Percentiles rank a stretch among this genome's conserved stretches.
Conservation (phyloP, 148 eudicot species). For the Amaranthus palmeri region DNA sequence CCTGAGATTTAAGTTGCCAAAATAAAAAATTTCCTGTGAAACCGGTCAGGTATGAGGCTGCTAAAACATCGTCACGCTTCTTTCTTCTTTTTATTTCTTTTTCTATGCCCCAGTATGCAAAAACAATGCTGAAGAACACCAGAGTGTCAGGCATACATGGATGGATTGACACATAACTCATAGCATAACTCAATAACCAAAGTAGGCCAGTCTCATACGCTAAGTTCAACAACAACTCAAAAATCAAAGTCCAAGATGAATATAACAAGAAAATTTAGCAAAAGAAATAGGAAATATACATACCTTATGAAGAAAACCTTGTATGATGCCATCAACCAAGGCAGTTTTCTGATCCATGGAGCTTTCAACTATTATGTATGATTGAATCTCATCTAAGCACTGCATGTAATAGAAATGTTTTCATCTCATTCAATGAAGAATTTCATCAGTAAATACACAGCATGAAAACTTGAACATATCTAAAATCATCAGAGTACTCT, state of each 20-base stretch:
- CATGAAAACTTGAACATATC: neutral
- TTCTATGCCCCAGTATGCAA: neutral
- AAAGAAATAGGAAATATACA: constrained; percentile 27
- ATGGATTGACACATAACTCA: neutral
- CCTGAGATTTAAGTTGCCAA: neutral
- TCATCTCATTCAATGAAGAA: neutral
- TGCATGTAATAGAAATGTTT: constrained; percentile 24
- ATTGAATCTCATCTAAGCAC: constrained; percentile 91
- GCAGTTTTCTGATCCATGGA: constrained; percentile 35
- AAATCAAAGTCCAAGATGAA: neutral
- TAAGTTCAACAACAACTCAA: neutral
- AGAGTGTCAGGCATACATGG: neutral
- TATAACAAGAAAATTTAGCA: neutral
- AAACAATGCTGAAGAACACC: neutral
- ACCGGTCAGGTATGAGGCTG: neutral
- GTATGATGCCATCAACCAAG: constrained; percentile 29
- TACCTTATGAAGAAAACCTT: constrained; percentile 61
- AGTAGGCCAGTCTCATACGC: neutral
- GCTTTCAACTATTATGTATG: constrained; percentile 75
- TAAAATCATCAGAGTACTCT: neutral
- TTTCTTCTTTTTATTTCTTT: neutral
- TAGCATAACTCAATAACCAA: neutral
- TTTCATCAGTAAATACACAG: neutral
- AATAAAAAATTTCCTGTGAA: neutral
- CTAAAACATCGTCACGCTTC: neutral